Evolutionary conservation across 768 basidiomycete species (phyloP).

Genomic region (Hericium coralloides): DNA sequence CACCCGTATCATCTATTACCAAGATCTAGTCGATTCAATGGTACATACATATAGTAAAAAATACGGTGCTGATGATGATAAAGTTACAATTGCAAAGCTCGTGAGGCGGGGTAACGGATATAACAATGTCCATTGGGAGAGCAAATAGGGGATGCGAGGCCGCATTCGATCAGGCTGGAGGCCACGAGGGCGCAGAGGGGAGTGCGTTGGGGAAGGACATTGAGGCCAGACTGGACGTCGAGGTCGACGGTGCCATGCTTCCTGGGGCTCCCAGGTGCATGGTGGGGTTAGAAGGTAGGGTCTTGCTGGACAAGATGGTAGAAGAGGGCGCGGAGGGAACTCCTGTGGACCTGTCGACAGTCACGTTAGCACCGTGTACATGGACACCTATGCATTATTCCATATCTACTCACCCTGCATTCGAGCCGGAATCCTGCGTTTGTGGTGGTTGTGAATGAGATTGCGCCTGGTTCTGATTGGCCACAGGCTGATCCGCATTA

Average conservation of each 20-base stretch:
- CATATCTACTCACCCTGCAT: constrained; percentile 4
- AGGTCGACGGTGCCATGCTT: background rate
- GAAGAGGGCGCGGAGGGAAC: background rate
- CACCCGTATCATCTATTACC: constrained; percentile 15
- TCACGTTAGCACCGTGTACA: background rate
- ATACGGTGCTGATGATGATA: constrained; percentile 14
- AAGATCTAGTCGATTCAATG: constrained; percentile 9
- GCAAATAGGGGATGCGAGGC: no score
- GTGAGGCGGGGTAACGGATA: background rate
- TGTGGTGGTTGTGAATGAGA: background rate
- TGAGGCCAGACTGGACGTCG: background rate
- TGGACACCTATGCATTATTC: background rate
- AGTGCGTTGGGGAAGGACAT: background rate
- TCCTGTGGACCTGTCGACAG: background rate
- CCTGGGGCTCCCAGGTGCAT: background rate
- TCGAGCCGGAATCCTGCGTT: constrained; percentile 1
- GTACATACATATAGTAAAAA: constrained; percentile 4
- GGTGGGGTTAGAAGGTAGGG: background rate
- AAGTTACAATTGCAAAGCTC: constrained; percentile 14
- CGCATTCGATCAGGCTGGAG: no score
- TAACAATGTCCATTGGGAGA: background rate
- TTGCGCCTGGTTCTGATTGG: constrained; percentile 34
- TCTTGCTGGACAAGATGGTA: background rate
- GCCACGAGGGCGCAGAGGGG: background rate
- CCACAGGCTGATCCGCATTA: constrained; percentile 21